A percentile compares a stretch with the other conserved stretches of the same genome.
Conservation (phyloP, 2,329 filamentous ascomycete genomes). For the Raffaelea ambrosiae region DNA sequence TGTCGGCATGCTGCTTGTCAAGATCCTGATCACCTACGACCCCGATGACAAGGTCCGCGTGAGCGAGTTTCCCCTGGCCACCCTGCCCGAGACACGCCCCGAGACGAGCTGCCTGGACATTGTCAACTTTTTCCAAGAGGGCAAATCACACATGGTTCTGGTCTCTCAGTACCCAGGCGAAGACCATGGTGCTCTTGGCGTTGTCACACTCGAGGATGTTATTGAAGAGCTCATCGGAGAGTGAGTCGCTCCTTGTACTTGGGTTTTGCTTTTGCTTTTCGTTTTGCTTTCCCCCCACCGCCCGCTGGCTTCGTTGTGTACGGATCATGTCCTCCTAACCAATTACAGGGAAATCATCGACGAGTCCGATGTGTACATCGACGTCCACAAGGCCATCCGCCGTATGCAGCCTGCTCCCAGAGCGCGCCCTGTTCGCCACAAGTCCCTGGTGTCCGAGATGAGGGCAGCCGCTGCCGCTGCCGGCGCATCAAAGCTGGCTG, state of each 20-base stretch:
- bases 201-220: slow-evolving; percentile 94
- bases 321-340: background rate
- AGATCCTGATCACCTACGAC: slow-evolving; percentile 98
- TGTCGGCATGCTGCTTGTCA: slow-evolving; percentile 95
- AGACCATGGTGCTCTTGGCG: slow-evolving; percentile 80
- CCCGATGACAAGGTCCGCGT: slow-evolving; percentile 86
- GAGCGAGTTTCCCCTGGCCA: slow-evolving; percentile 84
- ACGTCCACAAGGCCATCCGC: slow-evolving; percentile 95
- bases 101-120: slow-evolving; percentile 97
- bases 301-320: background rate
- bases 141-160: slow-evolving; percentile 97
- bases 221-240: slow-evolving; percentile 98
- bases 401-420: slow-evolving; percentile 79
- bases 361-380: slow-evolving; percentile 95
- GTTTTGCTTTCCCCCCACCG: background rate
- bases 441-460: slow-evolving; percentile 17
- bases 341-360: slow-evolving; percentile 82
- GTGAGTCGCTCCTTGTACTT: slow-evolving; percentile 38
- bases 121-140: slow-evolving; percentile 99
- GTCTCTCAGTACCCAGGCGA: slow-evolving; percentile 89
- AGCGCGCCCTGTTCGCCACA: slow-evolving; percentile 43
- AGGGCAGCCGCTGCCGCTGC: slow-evolving; percentile 10
- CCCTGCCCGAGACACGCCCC: slow-evolving; percentile 86
- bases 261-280: background rate
- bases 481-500: slow-evolving; percentile 18